Percentiles rank a stretch among this genome's conserved stretches.
Conservation (phyloP, 2,329 filamentous ascomycete genomes). For the Rutstroemia sydowiana region DNA sequence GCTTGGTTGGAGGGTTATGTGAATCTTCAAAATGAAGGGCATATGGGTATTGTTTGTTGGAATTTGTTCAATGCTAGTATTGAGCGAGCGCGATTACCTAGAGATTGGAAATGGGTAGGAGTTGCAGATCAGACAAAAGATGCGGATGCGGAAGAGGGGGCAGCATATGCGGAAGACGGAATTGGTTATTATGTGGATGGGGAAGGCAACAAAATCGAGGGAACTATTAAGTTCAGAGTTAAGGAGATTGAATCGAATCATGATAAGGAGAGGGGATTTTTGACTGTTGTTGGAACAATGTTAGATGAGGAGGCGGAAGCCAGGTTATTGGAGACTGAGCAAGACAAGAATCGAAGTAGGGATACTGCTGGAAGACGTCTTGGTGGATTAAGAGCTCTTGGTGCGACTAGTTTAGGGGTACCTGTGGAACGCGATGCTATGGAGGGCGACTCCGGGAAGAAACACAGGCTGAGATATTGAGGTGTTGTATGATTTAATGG, state of each 20-base stretch:
- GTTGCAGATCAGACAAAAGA: slow-evolving; percentile 34
- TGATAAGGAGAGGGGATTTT: slow-evolving; percentile 67
- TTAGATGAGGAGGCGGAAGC: slow-evolving; percentile 60
- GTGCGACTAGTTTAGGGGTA: slow-evolving; percentile 27
- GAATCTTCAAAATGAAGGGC: slow-evolving; percentile 80
- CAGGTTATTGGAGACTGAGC: slow-evolving; percentile 48
- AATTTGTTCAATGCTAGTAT: slow-evolving; percentile 90
- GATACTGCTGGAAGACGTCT: slow-evolving; percentile 35
- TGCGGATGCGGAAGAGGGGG: slow-evolving; percentile 29
- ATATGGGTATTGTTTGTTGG: slow-evolving; percentile 82
- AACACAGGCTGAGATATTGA: slow-evolving; percentile 7
- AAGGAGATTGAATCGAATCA: slow-evolving; percentile 76
- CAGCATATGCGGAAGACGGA: slow-evolving; percentile 45
- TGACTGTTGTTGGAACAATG: slow-evolving; percentile 87
- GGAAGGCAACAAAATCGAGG: slow-evolving; percentile 60
- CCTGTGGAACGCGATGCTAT: slow-evolving; percentile 20
- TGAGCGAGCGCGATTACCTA: slow-evolving; percentile 66
- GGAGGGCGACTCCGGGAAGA: slow-evolving; percentile 6
- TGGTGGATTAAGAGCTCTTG: slow-evolving; percentile 25
- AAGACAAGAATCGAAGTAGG: slow-evolving; percentile 33
- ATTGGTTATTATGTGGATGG: slow-evolving; percentile 71
- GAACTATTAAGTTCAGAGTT: slow-evolving; percentile 69
- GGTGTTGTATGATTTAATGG: not conserved
- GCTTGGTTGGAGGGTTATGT: slow-evolving; percentile 72
- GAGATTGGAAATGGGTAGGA: slow-evolving; percentile 71